These are phyloP conservation scores for Yamadazyma dushanensis DNA, from an alignment of 1,139 yeast genomes.

Conservation along the genomic window DNA sequence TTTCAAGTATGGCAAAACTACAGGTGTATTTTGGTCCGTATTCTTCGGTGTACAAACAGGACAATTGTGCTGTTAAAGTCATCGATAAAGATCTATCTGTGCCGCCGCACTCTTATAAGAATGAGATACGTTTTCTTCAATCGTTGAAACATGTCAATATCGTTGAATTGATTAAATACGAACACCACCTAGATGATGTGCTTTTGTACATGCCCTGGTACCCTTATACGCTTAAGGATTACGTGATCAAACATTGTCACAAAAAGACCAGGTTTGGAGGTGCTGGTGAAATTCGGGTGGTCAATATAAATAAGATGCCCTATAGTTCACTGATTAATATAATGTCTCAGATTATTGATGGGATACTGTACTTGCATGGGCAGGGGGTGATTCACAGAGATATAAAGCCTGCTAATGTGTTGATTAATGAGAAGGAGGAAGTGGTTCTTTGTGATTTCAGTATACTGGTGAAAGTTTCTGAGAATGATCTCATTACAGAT, in stretches of 20 bases:
- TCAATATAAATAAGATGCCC: conserved; percentile 18
- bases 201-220: conserved; percentile 36
- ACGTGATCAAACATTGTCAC: conserved; percentile 20
- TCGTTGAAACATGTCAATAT: conserved; percentile 23
- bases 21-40: conserved; percentile 35
- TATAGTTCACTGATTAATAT: conserved; percentile 17
- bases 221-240: conserved; percentile 25
- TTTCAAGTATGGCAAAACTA: too few relatives aligned
- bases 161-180: conserved; percentile 24
- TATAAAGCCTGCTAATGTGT: conserved; percentile 76
- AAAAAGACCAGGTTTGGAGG: conserved; percentile 12
- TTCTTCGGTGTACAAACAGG: conserved; percentile 34
- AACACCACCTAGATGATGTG: conserved; percentile 31
- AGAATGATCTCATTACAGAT: conserved; percentile 54
- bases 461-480: conserved; percentile 48
- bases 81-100: conserved; percentile 38
- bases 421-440: conserved; percentile 36
- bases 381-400: conserved; percentile 82
- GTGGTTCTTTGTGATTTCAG: conserved; percentile 77
- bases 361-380: conserved; percentile 33
- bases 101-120: conserved; percentile 40
- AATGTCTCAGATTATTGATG: conserved; percentile 20
- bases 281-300: conserved; percentile 10
- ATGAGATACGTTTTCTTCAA: conserved; percentile 32
- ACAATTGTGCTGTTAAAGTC: conserved; percentile 35